Evolutionary conservation across 1,284 basidiomycete species (phyloP).

Genomic region (Leccinum griseonigrum): DNA sequence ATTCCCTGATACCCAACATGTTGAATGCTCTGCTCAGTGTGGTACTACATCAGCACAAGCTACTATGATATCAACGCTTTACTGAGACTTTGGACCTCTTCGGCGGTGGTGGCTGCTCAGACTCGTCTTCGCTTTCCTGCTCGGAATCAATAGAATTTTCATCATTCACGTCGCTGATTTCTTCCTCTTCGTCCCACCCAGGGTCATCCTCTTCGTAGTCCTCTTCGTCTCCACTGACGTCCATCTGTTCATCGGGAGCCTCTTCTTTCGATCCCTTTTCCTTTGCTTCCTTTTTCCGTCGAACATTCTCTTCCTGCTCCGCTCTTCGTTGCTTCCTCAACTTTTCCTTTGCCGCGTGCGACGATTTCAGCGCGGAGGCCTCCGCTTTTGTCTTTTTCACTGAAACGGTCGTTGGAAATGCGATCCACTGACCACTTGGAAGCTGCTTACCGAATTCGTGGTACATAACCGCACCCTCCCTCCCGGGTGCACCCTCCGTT

Average conservation of each 20-base stretch:
- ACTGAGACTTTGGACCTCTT: constrained; percentile 39
- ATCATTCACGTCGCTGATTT: constrained; percentile 60
- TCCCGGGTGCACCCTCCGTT: constrained; percentile 89
- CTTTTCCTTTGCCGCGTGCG: constrained; percentile 74
- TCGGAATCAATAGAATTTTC: constrained; percentile 42
- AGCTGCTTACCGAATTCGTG: constrained; percentile 79
- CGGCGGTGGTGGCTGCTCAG: constrained; percentile 34
- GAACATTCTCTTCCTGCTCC: constrained; percentile 87
- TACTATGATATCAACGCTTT: constrained; percentile 34
- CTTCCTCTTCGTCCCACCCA: constrained; percentile 65
- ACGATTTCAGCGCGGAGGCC: constrained; percentile 59
- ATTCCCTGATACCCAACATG: constrained; percentile 10
- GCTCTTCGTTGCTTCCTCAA: constrained; percentile 74
- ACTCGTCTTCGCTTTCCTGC: constrained; percentile 38
- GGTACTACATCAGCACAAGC: constrained; percentile 4
- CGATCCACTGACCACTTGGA: constrained; percentile 1
- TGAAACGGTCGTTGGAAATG: constrained; percentile 33
- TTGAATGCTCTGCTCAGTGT: constrained; percentile 4
- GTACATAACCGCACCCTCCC: constrained; percentile 86
- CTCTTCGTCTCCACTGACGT: constrained; percentile 38
- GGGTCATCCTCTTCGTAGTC: constrained; percentile 43
- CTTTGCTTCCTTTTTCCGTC: constrained; percentile 62
- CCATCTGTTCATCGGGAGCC: constrained; percentile 33
- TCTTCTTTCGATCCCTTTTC: constrained; percentile 35
- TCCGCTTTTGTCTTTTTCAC: constrained; percentile 85